Conservation (phyloP, 352 stramenopile genomes). For the Phytopythium boreale region DNA sequence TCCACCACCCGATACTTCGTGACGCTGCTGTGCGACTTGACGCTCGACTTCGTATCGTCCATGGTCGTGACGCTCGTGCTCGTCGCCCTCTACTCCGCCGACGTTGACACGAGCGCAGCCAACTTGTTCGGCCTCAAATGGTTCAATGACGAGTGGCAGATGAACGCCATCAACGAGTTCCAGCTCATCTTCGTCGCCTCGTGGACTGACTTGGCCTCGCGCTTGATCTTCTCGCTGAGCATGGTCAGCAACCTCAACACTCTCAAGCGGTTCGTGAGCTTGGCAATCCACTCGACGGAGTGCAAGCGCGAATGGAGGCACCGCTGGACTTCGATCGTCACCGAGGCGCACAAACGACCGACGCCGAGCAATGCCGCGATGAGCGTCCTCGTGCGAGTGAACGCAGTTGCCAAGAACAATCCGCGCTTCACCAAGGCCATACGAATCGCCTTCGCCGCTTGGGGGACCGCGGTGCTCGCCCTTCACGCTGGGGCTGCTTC, state of each 20-base stretch:
- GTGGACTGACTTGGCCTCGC: slow-evolving; percentile 26
- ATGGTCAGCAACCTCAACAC: slow-evolving; percentile 27
- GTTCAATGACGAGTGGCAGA: slow-evolving; percentile 20
- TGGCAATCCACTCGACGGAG: neutral
- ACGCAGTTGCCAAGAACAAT: neutral
- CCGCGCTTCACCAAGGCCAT: slow-evolving; percentile 1
- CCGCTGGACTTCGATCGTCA: slow-evolving; percentile 4
- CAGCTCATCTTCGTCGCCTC: slow-evolving; percentile 33
- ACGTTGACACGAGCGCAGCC: slow-evolving; percentile 10
- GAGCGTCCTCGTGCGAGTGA: neutral
- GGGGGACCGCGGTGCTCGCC: slow-evolving; percentile 15
- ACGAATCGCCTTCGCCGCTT: slow-evolving; percentile 14
- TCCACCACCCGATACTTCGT: slow-evolving; percentile 4
- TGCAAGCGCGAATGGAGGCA: neutral
- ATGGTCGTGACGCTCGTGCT: slow-evolving; percentile 19
- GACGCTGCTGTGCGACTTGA: slow-evolving; percentile 14
- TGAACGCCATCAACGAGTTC: slow-evolving; percentile 23
- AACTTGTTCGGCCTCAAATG: slow-evolving; percentile 13
- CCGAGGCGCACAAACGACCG: neutral
- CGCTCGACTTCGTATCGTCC: slow-evolving; percentile 21
- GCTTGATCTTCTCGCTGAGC: slow-evolving; percentile 34
- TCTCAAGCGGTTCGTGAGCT: slow-evolving; percentile 25
- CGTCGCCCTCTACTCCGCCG: slow-evolving; percentile 9
- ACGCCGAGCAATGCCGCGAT: neutral
- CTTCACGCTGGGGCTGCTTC: slow-evolving; percentile 18